phyloP scores from a whole-genome alignment of 192 early-diverging fungal genomes.

The Dimargaris xerosporica region DNA sequence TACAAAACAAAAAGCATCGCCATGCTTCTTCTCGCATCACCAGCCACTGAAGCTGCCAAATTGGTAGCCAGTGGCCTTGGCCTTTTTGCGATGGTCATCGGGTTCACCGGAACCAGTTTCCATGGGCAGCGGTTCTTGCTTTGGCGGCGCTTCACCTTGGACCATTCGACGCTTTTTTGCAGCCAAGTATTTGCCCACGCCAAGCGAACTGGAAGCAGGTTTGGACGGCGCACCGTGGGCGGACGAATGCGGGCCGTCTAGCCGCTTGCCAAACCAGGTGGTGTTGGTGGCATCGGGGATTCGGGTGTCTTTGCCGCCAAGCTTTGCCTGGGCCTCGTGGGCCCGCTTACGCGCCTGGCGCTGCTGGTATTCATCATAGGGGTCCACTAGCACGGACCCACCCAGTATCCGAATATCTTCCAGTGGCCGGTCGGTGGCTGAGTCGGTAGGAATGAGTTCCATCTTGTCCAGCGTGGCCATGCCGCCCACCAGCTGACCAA shows the following conservation, averaged over 20 bases:
- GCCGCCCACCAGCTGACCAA: conserved; percentile 86
- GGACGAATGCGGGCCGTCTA: conserved; percentile 17
- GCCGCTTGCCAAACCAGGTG: conserved; percentile 55
- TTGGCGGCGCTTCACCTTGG: too few relatives aligned
- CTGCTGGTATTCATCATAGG: conserved; percentile 60
- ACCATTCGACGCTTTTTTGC: background rate
- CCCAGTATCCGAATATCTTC: conserved; percentile 60
- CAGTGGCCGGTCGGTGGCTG: conserved; percentile 50
- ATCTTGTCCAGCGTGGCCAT: conserved; percentile 63
- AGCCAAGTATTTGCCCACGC: conserved; percentile 12
- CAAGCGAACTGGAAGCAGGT: background rate
- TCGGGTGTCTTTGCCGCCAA: conserved; percentile 23
- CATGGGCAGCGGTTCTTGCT: too few relatives aligned
- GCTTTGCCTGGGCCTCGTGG: conserved; percentile 27
- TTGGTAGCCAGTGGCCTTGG: conserved; percentile 13
- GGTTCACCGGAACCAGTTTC: too few relatives aligned
- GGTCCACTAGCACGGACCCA: conserved; percentile 65
- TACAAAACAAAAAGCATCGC: too few relatives aligned
- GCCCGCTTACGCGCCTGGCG: conserved; percentile 47
- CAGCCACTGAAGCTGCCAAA: conserved; percentile 25
- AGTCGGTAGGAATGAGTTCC: conserved; percentile 56
- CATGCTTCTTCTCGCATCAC: conserved; percentile 1
- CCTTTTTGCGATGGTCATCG: conserved; percentile 7
- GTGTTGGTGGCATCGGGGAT: conserved; percentile 41
- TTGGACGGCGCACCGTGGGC: background rate